phyloP scores from a whole-genome alignment of 2,329 filamentous ascomycete species.

The Parascedosporium putredinis region DNA sequence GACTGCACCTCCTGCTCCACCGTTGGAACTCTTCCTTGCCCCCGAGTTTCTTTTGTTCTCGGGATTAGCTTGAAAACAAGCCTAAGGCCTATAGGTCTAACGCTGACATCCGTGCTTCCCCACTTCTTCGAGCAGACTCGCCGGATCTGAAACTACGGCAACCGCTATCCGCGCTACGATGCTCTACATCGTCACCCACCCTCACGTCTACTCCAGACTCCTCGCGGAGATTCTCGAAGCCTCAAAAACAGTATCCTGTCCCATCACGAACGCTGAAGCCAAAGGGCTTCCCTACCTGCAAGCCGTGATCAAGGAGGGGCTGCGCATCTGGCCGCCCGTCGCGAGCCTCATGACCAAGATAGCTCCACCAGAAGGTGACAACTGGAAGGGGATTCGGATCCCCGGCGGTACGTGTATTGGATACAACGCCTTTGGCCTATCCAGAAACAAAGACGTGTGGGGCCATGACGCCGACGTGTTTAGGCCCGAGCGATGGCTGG shows the following conservation, averaged over 20 bases:
- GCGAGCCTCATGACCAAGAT: slow-evolving; percentile 26
- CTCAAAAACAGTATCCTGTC: slow-evolving; percentile 5
- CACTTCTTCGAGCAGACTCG: slow-evolving; percentile 13
- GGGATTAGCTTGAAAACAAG: too few species aligned
- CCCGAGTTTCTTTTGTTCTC: too few species aligned
- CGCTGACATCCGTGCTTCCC: too few species aligned
- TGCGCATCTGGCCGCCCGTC: slow-evolving; percentile 27
- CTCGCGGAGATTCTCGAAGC: slow-evolving; percentile 29
- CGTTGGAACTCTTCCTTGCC: too few species aligned
- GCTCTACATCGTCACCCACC: slow-evolving; percentile 38
- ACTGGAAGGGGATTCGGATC: slow-evolving; percentile 20
- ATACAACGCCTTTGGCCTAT: slow-evolving; percentile 24
- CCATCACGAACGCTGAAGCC: slow-evolving; percentile 23
- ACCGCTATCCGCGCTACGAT: slow-evolving; percentile 40
- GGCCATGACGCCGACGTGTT: slow-evolving; percentile 24
- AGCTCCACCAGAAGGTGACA: slow-evolving; percentile 20
- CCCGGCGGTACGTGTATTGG: slow-evolving; percentile 23
- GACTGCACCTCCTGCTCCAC: neutral
- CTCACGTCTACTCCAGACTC: slow-evolving; percentile 28
- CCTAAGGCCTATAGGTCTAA: too few species aligned
- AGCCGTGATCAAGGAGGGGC: slow-evolving; percentile 38
- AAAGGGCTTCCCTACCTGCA: slow-evolving; percentile 30
- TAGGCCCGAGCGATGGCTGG: slow-evolving; percentile 26
- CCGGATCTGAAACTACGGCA: slow-evolving; percentile 41
- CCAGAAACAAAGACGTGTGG: slow-evolving; percentile 21